Base-by-base conservation (phyloP, 2,329 filamentous ascomycete species). In the Pseudogymnoascus sp. region DNA sequence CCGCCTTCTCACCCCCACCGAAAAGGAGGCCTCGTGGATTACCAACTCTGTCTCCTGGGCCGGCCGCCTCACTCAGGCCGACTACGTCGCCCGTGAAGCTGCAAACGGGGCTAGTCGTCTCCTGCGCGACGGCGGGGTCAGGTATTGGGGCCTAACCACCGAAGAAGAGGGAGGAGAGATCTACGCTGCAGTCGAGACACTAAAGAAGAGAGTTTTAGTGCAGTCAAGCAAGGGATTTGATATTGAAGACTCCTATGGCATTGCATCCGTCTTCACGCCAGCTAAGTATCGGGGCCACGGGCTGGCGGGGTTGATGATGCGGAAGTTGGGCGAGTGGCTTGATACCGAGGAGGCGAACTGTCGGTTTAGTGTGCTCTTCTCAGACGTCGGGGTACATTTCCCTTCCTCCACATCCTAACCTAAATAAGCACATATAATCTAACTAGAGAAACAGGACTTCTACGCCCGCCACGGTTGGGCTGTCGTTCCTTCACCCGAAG, bases 381-480 rank as follows among this genome's bases (percentile, higher is more conserved):
- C 42, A 2, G 42, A 51, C 10, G 42, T 51, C 4, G 42, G 42
- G 13, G 42, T 51, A 51, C 13, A 27, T 31, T 4, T 42, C 17
- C 12, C 10, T n/a, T n/a, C 12, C 35, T 36, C 10, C 13, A 4
- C 4, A 0, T 13, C 13, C 12, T 36, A 36, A 36, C 35, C 2
- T 13, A 36, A 4, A 36, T 2, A n/a, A n/a, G n/a, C n/a, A n/a
- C n/a, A n/a, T 4, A 21, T 21, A 21, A 36, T 36, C 42, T 51
- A 51, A 51, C 42, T 9, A 3, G 25, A 51, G 13, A 31, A 31
- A 31, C 25, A 51, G n/a, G 64, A 66, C 3, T 72, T 74, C 64
- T 76, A 74, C 61, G 63, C 69, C 35, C 65, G 65, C 13, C 65
- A 77, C 6, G 75, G 75, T 35, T 78, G 71, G 75, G 63, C 66